These are phyloP conservation scores for Corymbia calophylla DNA, from an alignment of 441 rosid genomes.

Conservation along the genomic window DNA sequence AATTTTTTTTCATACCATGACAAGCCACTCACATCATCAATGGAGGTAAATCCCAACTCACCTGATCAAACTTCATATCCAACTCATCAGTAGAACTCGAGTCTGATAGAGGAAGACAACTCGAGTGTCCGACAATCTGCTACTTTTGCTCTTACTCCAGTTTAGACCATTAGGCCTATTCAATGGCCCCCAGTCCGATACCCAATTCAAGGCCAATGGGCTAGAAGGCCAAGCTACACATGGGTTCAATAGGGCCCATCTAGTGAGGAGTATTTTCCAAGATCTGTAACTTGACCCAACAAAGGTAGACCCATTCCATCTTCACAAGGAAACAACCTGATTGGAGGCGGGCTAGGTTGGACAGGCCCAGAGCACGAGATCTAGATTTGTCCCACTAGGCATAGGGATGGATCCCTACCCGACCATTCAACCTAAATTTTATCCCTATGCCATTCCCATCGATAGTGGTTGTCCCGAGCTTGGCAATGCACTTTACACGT, in stretches of 20 bases:
- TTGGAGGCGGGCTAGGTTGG: background rate
- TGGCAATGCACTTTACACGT: background rate
- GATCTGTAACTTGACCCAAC: background rate
- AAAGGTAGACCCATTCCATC: background rate
- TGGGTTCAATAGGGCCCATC: background rate
- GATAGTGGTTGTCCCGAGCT: rapidly evolving
- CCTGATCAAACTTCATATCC: background rate
- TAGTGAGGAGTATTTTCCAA: background rate
- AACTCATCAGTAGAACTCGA: background rate
- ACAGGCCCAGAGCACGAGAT: background rate
- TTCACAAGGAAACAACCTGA: background rate
- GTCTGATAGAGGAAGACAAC: background rate
- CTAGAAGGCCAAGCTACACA: background rate
- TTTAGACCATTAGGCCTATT: no score
- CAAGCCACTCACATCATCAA: background rate
- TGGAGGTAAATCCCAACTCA: background rate
- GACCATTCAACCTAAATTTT: background rate
- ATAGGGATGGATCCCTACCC: background rate
- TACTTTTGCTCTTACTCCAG: no score
- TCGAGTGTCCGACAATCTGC: no score
- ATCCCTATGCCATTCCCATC: background rate
- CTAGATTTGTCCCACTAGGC: background rate
- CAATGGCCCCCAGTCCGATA: background rate
- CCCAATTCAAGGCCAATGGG: background rate
- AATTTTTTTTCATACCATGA: background rate